Conservation (phyloP, 2,329 filamentous ascomycete species). For the Fusarium acutatum region DNA sequence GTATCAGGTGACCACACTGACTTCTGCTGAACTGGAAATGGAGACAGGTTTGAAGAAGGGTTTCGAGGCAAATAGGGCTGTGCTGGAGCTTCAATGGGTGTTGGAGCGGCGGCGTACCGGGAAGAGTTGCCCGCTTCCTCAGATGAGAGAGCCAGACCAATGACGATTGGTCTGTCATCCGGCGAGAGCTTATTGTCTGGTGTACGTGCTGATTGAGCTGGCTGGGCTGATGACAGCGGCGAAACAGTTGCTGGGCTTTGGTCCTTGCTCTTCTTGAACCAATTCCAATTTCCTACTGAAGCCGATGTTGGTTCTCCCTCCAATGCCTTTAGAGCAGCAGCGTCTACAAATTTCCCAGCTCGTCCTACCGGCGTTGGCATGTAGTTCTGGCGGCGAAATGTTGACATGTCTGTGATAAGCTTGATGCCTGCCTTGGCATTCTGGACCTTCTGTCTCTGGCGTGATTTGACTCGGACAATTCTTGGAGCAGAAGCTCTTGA, state of each 20-base stretch:
- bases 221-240: slow-evolving; percentile 37
- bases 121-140: slow-evolving; percentile 49
- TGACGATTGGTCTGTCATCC: slow-evolving; percentile 75
- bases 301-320: slow-evolving; percentile 64
- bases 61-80: slow-evolving; percentile 5
- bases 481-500: slow-evolving; percentile 52
- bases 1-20: slow-evolving; percentile 71
- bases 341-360: slow-evolving; percentile 62
- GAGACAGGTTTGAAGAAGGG: slow-evolving; percentile 24
- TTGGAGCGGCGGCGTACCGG: slow-evolving; percentile 53
- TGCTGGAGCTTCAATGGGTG: slow-evolving; percentile 26
- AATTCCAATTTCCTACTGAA: slow-evolving; percentile 66
- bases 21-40: slow-evolving; percentile 46
- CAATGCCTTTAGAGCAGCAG: slow-evolving; percentile 66
- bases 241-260: slow-evolving; percentile 41
- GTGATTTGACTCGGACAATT: slow-evolving; percentile 62
- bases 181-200: slow-evolving; percentile 66
- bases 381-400: slow-evolving; percentile 56
- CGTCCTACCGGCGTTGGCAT: slow-evolving; percentile 44
- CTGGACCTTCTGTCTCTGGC: slow-evolving; percentile 67
- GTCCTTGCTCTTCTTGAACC: slow-evolving; percentile 57
- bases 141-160: slow-evolving; percentile 73
- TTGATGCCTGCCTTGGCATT: slow-evolving; percentile 71
- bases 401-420: slow-evolving; percentile 74
- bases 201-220: slow-evolving; percentile 37